Percentiles rank a stretch among this genome's conserved stretches.
Conservation (phyloP, 352 stramenopile genomes). For the Phytophthora pistaciae region DNA sequence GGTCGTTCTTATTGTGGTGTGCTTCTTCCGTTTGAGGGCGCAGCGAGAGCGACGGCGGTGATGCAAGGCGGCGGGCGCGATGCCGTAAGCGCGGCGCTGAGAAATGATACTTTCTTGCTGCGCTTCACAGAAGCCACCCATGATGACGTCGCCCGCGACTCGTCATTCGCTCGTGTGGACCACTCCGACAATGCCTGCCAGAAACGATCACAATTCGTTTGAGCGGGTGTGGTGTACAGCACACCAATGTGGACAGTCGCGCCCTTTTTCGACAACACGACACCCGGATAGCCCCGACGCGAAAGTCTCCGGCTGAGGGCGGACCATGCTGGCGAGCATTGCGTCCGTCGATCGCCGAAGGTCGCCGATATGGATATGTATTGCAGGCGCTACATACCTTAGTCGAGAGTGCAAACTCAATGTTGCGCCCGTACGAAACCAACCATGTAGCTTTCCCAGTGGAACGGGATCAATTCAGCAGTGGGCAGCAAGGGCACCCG, state of each 20-base stretch:
- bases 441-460: neutral
- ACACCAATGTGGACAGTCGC: constrained; percentile 13
- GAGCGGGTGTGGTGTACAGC: neutral
- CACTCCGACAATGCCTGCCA: neutral
- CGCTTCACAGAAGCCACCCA: neutral
- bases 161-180: neutral
- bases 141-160: neutral
- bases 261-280: constrained; percentile 17
- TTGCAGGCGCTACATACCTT: too few species aligned
- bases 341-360: constrained; percentile 1
- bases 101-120: constrained; percentile 25
- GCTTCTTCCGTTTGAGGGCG: neutral
- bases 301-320: constrained; percentile 11
- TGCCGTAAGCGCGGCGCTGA: constrained; percentile 15
- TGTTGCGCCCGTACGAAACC: neutral
- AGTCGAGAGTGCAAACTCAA: too few species aligned
- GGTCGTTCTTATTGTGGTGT: neutral
- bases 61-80: constrained; percentile 1
- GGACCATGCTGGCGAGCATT: constrained; percentile 12
- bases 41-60: neutral
- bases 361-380: neutral
- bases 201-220: neutral
- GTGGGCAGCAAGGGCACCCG: neutral
- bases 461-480: constrained; percentile 1
- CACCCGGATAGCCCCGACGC: neutral